phyloP scores from a whole-genome alignment of 129 eudicot species.

The Lactuca saligna region DNA sequence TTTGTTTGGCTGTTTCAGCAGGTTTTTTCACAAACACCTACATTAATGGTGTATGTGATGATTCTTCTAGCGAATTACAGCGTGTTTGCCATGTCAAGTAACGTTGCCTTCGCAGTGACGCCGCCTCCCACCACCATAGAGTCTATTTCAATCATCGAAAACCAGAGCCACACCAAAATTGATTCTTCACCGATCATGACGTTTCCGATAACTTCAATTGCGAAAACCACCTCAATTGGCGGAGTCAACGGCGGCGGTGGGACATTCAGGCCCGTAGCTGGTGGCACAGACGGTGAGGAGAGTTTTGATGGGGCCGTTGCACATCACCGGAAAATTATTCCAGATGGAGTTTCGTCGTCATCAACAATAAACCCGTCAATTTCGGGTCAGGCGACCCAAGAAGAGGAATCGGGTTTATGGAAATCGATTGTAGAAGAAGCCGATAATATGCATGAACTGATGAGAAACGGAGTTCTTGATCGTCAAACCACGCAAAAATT shows the following conservation, averaged over 20 bases:
- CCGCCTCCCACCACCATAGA: constrained; percentile 36
- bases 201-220: constrained; percentile 36
- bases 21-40: constrained; percentile 86
- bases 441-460: constrained; percentile 47
- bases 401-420: constrained; percentile 67
- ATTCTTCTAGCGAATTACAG: constrained; percentile 86
- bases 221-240: constrained; percentile 53
- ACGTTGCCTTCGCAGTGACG: constrained; percentile 47
- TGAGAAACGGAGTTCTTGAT: constrained; percentile 54
- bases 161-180: constrained; percentile 10
- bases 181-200: constrained; percentile 55
- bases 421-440: constrained; percentile 64
- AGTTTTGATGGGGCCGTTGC: constrained; percentile 36
- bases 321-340: constrained; percentile 35
- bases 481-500: constrained; percentile 51
- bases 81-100: constrained; percentile 62
- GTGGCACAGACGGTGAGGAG: constrained; percentile 80
- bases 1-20: constrained; percentile 98
- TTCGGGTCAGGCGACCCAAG: constrained; percentile 41
- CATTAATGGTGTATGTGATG: constrained; percentile 88
- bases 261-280: constrained; percentile 46
- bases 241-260: constrained; percentile 82
- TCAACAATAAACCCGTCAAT: constrained; percentile 41
- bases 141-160: constrained; percentile 22
- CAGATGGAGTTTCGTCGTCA: constrained; percentile 41